phyloP scores from a whole-genome alignment of 2,329 filamentous ascomycete genomes.

The Botrytis squamosa region DNA sequence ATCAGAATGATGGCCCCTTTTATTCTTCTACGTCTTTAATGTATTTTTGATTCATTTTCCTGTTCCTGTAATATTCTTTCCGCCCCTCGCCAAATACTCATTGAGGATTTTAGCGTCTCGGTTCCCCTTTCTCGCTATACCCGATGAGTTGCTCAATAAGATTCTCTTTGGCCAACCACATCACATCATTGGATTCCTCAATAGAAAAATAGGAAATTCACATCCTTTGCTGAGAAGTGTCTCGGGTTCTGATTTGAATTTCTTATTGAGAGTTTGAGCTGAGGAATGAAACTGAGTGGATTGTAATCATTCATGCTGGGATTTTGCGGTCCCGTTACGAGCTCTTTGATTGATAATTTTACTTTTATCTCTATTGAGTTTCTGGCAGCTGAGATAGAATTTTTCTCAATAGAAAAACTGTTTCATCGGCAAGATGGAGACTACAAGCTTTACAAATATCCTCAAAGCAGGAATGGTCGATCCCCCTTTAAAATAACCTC shows the following conservation, averaged over 20 bases:
- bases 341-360: not conserved
- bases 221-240: not conserved
- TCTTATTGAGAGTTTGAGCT: conserved; percentile 15
- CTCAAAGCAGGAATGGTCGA: not conserved
- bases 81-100: conserved; percentile 1
- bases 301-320: not conserved
- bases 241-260: not conserved
- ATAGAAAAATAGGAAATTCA: not conserved
- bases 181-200: not conserved
- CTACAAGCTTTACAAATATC: not conserved
- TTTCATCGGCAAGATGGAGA: not conserved
- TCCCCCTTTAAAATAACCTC: no score
- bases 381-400: not conserved
- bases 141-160: conserved; percentile 21
- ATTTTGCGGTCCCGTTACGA: not conserved
- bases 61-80: not conserved
- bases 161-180: not conserved
- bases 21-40: not conserved
- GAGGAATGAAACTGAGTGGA: not conserved
- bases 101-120: conserved; percentile 15
- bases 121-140: conserved; percentile 21
- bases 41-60: not conserved
- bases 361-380: not conserved
- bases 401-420: no score
- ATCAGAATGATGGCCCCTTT: not conserved